A percentile compares a stretch with the other conserved stretches of the same genome.
These are phyloP conservation scores for Trichoderma orchidacearum DNA, from an alignment of 495 filamentous ascomycete genomes.

Conservation along the genomic window DNA sequence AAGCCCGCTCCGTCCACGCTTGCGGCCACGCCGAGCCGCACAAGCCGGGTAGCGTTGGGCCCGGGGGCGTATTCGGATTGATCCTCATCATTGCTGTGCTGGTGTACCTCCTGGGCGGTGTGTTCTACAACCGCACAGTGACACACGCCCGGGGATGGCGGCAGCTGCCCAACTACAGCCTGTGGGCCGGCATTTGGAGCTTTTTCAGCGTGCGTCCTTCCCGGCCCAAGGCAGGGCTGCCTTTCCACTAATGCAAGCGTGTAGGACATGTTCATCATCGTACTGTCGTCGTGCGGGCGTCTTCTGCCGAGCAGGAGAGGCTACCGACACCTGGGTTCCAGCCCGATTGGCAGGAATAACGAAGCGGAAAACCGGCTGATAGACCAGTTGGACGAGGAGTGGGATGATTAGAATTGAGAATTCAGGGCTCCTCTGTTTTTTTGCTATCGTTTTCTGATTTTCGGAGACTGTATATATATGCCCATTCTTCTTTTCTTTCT, in stretches of 20 bases:
- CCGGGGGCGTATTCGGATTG: slow-evolving; percentile 81
- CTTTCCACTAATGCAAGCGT: background rate
- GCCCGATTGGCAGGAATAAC: slow-evolving; percentile 30
- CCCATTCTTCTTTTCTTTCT: background rate
- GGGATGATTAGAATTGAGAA: slow-evolving; percentile 33
- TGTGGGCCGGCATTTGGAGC: slow-evolving; percentile 80
- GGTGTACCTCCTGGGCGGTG: slow-evolving; percentile 84
- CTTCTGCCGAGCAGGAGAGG: slow-evolving; percentile 49
- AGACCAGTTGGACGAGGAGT: slow-evolving; percentile 93
- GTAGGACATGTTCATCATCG: slow-evolving; percentile 73
- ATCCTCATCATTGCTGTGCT: slow-evolving; percentile 74
- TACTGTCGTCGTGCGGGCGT: slow-evolving; percentile 60
- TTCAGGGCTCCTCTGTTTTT: background rate
- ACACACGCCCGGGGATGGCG: slow-evolving; percentile 92
- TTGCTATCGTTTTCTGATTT: background rate
- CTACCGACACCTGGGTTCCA: slow-evolving; percentile 44
- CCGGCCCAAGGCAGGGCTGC: background rate
- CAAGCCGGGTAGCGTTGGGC: slow-evolving; percentile 57
- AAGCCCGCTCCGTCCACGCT: slow-evolving; percentile 74
- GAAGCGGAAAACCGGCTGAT: slow-evolving; percentile 92
- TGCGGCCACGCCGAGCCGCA: slow-evolving; percentile 53
- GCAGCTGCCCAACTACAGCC: slow-evolving; percentile 83
- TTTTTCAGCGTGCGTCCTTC: slow-evolving; percentile 61
- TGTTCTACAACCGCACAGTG: slow-evolving; percentile 90
- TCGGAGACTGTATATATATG: background rate